A percentile compares a stretch with the other conserved stretches of the same genome.
Evolutionary conservation across 106 monocot species (phyloP).

Genomic region (Dendrobium nobile): DNA sequence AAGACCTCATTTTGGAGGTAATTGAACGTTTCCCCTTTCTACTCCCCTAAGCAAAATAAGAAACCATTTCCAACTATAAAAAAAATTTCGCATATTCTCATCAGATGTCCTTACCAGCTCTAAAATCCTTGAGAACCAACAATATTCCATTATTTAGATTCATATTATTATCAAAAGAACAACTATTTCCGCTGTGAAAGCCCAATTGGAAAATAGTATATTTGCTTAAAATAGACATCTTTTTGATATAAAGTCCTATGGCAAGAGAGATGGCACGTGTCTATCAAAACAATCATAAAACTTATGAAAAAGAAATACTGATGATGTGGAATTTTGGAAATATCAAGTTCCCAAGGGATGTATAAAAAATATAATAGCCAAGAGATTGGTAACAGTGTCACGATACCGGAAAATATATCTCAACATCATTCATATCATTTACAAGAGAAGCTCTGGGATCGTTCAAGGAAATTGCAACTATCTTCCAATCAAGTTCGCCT

Average conservation of each 20-base stretch:
- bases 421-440: constrained; percentile 85
- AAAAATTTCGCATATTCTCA: too few relatives aligned
- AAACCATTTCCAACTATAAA: neutral
- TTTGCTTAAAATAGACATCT: neutral
- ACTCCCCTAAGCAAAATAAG: neutral
- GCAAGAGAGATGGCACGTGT: neutral
- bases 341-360: neutral
- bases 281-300: neutral
- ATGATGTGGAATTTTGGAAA: neutral
- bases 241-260: neutral
- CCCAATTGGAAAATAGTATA: too few relatives aligned
- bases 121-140: too few relatives aligned
- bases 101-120: too few relatives aligned
- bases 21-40: neutral
- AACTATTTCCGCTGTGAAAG: neutral
- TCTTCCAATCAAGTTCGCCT: constrained; percentile 98
- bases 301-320: neutral
- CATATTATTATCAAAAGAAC: neutral
- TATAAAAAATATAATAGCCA: neutral
- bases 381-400: neutral
- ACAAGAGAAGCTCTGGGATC: constrained; percentile 94
- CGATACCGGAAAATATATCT: constrained; percentile 86
- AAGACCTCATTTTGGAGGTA: neutral
- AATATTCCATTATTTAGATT: too few relatives aligned
- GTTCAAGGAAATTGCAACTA: constrained; percentile 89